These are phyloP conservation scores for Agrocybe praecox DNA, from an alignment of 768 basidiomycete species.

Conservation along the genomic window DNA sequence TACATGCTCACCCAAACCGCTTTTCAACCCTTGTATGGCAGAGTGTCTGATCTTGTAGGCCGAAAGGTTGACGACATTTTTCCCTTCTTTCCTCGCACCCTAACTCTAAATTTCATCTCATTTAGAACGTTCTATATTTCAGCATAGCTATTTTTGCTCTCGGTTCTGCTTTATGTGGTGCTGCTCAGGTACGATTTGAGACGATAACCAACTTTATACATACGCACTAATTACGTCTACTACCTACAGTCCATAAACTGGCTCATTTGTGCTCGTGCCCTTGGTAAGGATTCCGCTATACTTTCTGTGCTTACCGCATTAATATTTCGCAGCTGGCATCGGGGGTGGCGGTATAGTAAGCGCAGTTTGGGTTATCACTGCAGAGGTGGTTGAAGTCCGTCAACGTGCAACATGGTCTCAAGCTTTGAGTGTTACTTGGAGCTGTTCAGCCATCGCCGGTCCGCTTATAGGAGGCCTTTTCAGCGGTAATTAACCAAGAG, in stretches of 20 bases:
- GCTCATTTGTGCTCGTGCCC: slow-evolving; percentile 67
- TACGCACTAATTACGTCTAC: slow-evolving; percentile 14
- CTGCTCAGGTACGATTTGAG: slow-evolving; percentile 56
- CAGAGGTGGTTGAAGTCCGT: slow-evolving; percentile 76
- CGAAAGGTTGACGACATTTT: slow-evolving; percentile 58
- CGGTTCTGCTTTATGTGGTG: slow-evolving; percentile 81
- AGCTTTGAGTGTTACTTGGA: slow-evolving; percentile 84
- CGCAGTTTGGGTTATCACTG: slow-evolving; percentile 84
- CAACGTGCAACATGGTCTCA: slow-evolving; percentile 83
- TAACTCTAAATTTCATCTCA: slow-evolving; percentile 1
- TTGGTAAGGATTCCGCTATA: slow-evolving; percentile 29
- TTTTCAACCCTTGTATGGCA: slow-evolving; percentile 82
- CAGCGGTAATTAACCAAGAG: slow-evolving; percentile 53
- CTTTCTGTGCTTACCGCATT: neutral
- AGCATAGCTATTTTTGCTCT: slow-evolving; percentile 77
- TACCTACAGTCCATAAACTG: slow-evolving; percentile 50
- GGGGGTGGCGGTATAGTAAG: slow-evolving; percentile 90
- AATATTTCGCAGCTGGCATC: slow-evolving; percentile 54
- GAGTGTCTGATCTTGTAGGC: slow-evolving; percentile 77
- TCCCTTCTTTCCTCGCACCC: neutral
- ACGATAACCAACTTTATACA: slow-evolving; percentile 13
- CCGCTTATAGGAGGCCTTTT: slow-evolving; percentile 84
- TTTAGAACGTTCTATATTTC: slow-evolving; percentile 65
- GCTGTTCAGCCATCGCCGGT: slow-evolving; percentile 82
- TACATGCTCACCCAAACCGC: slow-evolving; percentile 89